Evolutionary conservation across 306 rosid species (phyloP), one percentile per base, ranked within the genome.

Genomic region (Glycine soja): DNA sequence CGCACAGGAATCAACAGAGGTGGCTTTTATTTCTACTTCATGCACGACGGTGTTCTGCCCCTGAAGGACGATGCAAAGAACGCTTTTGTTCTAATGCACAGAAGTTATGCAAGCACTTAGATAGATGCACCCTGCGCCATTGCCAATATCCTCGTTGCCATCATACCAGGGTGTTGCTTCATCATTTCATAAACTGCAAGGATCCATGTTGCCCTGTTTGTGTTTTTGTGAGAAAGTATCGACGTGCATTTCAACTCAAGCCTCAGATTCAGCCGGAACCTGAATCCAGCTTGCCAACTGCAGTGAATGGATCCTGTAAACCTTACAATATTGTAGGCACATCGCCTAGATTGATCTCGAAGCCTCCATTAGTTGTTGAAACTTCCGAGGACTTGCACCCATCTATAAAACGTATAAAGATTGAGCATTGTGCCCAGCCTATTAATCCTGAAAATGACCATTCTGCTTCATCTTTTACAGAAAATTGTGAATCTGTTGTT

Each of bases 21-120:
- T 96, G 99, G 99, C 97, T 96, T 86, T 80, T 96, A 80, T 96
- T 96, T 86, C 80, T 96, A 70, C 88, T 87, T 59, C 99, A 96
- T 89, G 99, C 99, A 14, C 90, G 93, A 42, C 80, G 89, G 4
- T 96, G 99, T 80, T 38, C 84, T 57, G 91, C 92, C 51, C 92
- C 93, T 5, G 91, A 96, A 88, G 99, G 99, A 58, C 90, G 82
- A 86, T 96, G 99, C 87, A 87, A 54, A 40, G 94, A 89, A 76
- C 88, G 50, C 72, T 53, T 45, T 78, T 96, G 99, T 84, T 36
- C 88, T 38, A 76, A 6, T 83, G 96, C 90, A 42, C 97, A 90
- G 77, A 89, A 86, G 64, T 82, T 96, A 85, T 90, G 91, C 86
- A 89, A 84, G 73, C 99, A 96, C 87, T 88, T 96, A 5, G 88